Conservation (phyloP, 805 yeast species). For the Ogataea chonburiensis region DNA sequence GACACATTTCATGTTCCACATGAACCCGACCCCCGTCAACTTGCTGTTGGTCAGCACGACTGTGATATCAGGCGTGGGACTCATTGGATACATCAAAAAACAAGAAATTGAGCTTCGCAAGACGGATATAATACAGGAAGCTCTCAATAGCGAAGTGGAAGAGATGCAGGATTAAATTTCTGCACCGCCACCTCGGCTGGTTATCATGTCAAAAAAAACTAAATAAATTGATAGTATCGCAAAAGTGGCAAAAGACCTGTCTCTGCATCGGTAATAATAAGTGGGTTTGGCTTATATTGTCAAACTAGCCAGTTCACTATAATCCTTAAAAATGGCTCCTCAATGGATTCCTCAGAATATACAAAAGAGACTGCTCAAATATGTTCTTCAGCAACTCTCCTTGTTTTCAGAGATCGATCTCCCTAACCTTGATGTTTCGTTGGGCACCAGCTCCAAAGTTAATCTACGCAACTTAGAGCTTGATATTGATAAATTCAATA, state of each 20-base stretch:
- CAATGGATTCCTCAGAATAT: slow-evolving; percentile 83
- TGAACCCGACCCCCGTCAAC: slow-evolving; percentile 83
- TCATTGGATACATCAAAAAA: slow-evolving; percentile 43
- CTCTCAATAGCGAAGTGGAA: slow-evolving; percentile 53
- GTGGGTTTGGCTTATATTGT: background rate
- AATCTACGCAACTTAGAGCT: slow-evolving; percentile 61
- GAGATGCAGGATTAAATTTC: slow-evolving; percentile 42
- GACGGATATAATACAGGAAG: slow-evolving; percentile 57
- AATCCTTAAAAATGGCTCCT: slow-evolving; percentile 28
- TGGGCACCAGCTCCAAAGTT: slow-evolving; percentile 53
- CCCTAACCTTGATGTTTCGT: slow-evolving; percentile 76
- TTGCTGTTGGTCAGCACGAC: slow-evolving; percentile 53
- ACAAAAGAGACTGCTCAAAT: slow-evolving; percentile 76
- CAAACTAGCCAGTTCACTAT: background rate
- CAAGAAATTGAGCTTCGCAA: slow-evolving; percentile 47
- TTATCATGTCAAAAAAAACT: slow-evolving; percentile 17
- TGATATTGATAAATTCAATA: slow-evolving; percentile 65
- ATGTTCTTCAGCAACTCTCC: slow-evolving; percentile 76
- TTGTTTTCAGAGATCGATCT: slow-evolving; percentile 74
- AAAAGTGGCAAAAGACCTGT: slow-evolving; percentile 8
- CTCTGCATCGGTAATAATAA: background rate
- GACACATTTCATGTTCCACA: slow-evolving; percentile 65
- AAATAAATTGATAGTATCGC: slow-evolving; percentile 3
- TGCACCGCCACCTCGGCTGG: slow-evolving; percentile 16
- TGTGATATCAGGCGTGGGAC: slow-evolving; percentile 45